A percentile compares a stretch with the other conserved stretches of the same genome.
These are phyloP conservation scores for Bryopsis sp. DNA, from an alignment of 139 green algal species.

Conservation along the genomic window DNA sequence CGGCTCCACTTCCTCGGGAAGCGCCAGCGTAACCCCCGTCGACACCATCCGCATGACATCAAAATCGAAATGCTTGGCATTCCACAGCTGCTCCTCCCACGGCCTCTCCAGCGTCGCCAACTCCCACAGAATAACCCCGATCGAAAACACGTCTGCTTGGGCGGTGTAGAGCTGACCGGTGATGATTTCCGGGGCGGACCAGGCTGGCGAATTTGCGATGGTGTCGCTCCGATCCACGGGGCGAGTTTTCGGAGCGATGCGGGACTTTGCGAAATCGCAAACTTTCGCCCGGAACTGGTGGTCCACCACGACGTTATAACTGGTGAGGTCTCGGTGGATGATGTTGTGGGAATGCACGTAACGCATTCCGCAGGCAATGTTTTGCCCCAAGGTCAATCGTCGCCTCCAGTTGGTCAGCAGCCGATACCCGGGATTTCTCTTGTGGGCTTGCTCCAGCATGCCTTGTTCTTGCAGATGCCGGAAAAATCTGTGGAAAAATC, in stretches of 20 bases:
- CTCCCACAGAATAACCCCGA: conserved; percentile 14
- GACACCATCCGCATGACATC: too few relatives aligned
- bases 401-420: conserved; percentile 5
- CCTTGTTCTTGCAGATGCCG: too few relatives aligned
- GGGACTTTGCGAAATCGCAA: conserved; percentile 13
- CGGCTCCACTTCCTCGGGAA: too few relatives aligned
- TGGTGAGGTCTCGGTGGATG: conserved; percentile 16
- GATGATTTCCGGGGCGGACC: conserved; percentile 9
- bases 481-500: too few relatives aligned
- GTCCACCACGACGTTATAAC: conserved; percentile 16
- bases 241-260: background rate
- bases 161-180: background rate
- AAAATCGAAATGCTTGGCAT: background rate
- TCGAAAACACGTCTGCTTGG: conserved; percentile 18
- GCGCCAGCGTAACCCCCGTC: too few relatives aligned
- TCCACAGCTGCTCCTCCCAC: background rate
- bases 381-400: background rate
- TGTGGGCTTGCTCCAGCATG: background rate
- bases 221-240: background rate
- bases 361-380: conserved; percentile 8
- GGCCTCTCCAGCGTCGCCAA: conserved; percentile 9
- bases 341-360: conserved; percentile 7
- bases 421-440: background rate
- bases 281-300: background rate
- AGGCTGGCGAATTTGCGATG: conserved; percentile 3